These are phyloP conservation scores for Termitomyces sp. DNA, from an alignment of 768 basidiomycete species.

Conservation along the genomic window DNA sequence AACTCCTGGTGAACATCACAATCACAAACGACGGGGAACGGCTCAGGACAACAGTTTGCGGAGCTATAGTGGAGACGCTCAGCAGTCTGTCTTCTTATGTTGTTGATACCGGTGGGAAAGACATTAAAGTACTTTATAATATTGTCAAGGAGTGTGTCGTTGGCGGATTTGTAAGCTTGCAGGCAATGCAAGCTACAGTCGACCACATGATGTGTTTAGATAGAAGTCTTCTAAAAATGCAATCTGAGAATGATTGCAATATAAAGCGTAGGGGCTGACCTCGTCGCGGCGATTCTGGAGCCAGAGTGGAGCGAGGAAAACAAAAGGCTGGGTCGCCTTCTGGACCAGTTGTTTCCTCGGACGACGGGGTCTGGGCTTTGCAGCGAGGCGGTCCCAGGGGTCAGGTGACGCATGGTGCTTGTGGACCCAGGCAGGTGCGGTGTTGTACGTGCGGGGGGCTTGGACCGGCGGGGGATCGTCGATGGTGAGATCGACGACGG, in stretches of 20 bases:
- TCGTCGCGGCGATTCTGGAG: not conserved
- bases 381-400: slow-evolving; percentile 5
- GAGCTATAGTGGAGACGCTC: slow-evolving; percentile 31
- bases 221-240: not conserved
- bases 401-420: slow-evolving; percentile 5
- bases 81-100: slow-evolving; percentile 57
- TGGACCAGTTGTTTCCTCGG: not conserved
- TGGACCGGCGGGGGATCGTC: no score
- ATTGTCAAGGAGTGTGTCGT: slow-evolving; percentile 64
- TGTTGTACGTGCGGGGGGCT: slow-evolving; percentile 8
- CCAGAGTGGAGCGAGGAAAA: slow-evolving; percentile 3
- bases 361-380: not conserved
- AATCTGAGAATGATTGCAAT: not conserved
- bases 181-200: slow-evolving; percentile 20
- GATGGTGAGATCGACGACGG: slow-evolving; percentile 3
- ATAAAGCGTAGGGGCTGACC: not conserved
- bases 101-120: slow-evolving; percentile 51
- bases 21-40: slow-evolving; percentile 74
- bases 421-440: slow-evolving; percentile 15
- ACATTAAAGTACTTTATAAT: slow-evolving; percentile 55
- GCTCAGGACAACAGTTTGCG: no score
- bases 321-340: not conserved
- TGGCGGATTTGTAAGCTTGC: slow-evolving; percentile 72
- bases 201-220: slow-evolving; percentile 11
- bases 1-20: slow-evolving; percentile 41